Evolutionary conservation across 1,284 basidiomycete genomes (phyloP).

Genomic region (Pseudozyma sp.): DNA sequence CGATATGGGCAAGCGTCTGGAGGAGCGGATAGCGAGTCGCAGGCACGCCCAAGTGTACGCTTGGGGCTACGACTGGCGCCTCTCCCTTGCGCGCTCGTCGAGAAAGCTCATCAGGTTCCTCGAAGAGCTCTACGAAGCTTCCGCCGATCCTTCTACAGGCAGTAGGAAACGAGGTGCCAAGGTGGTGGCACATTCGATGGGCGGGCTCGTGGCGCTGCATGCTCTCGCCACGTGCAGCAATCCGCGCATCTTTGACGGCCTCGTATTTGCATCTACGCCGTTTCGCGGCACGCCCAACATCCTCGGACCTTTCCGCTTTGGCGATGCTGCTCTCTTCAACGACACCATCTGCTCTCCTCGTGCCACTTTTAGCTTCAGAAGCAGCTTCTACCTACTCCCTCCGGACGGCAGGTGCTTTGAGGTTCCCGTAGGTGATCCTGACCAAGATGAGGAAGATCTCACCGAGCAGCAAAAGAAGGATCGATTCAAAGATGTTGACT

Average conservation of each 20-base stretch:
- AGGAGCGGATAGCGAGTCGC: conserved; percentile 40
- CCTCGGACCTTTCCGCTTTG: conserved; percentile 65
- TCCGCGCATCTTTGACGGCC: conserved; percentile 64
- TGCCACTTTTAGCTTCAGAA: conserved; percentile 65
- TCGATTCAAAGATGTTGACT: conserved; percentile 50
- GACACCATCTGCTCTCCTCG: conserved; percentile 64
- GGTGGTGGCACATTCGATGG: conserved; percentile 69
- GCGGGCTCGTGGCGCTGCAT: conserved; percentile 67
- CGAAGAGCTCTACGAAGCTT: conserved; percentile 52
- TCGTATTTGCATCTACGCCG: conserved; percentile 67
- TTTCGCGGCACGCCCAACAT: conserved; percentile 68
- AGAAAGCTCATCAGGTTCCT: conserved; percentile 24
- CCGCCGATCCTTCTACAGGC: conserved; percentile 2
- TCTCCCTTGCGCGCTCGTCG: conserved; percentile 44
- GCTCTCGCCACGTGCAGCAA: conserved; percentile 59
- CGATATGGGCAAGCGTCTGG: conserved; percentile 64
- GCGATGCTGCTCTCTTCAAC: conserved; percentile 63
- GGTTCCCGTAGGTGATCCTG: conserved; percentile 17
- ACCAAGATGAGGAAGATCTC: conserved; percentile 37
- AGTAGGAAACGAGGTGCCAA: conserved; percentile 61
- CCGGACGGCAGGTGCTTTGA: conserved; percentile 52
- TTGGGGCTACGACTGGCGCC: conserved; percentile 68
- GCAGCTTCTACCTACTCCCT: conserved; percentile 67
- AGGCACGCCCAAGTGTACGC: conserved; percentile 55
- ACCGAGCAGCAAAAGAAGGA: conserved; percentile 29